Evolutionary conservation across 2,329 filamentous ascomycete genomes (phyloP), one percentile per base, ranked within the genome.

Genomic region (Colletotrichum cereale): DNA sequence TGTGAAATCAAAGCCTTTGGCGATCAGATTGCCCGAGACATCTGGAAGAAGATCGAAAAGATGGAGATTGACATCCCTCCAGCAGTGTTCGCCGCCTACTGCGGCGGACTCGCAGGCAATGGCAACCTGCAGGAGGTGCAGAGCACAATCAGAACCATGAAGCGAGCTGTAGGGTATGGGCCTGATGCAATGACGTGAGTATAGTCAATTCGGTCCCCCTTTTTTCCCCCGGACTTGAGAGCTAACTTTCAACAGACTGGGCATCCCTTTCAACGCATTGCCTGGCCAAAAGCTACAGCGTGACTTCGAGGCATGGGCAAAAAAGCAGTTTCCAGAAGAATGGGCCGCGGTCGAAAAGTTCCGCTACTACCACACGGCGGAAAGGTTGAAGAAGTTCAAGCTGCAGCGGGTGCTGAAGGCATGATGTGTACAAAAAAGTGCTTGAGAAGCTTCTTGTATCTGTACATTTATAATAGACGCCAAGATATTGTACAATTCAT

Each of bases 31-130:
- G 89, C 92, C 50, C 88, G 89, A 26, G 84, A 88, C 58, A 89
- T 96, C 8, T 97, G 93, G 93, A 84, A 84, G 29, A 90, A 89
- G 81, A 86, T 96, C 69, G 86, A 87, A 75, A 86, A 86, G 67
- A 91, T 97, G 86, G 94, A 96, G 38, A 87, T 98, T 63, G 91
- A 94, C 50, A 86, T 97, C 31, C 92, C 94, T 47, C 87, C 88
- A 29, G 81, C 86, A 2, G 88, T 98, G 16, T 96, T 93, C 81
- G 89, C 89, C 26, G 90, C 91, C 1, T 98, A 97, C 79, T 85
- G 93, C 58, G 92, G 90, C 11, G 93, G 93, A 0, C 80, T 97
- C 66, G 93, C 92, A 0, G 90, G 91, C 3, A 92, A 94, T 74
- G 91, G 90, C 31, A 86, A 91, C 61, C 86, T 93, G 57, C 89